Conservation (phyloP, 2,329 filamentous ascomycete species). For the Aspergillus sp. region DNA sequence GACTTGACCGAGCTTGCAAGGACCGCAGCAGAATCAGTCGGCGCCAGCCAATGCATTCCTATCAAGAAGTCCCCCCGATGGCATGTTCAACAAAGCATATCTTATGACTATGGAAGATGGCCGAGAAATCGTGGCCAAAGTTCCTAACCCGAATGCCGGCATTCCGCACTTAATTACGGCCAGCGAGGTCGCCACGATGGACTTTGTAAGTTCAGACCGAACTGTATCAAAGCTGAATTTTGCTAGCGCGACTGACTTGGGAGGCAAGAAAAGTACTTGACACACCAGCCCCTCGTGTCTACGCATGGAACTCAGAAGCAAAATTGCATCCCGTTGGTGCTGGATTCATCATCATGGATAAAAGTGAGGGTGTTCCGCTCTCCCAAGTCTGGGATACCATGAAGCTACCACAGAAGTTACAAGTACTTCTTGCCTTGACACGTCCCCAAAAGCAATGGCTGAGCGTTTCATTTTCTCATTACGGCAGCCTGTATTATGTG, state of each 20-base stretch:
- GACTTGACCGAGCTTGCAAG: constrained; percentile 21
- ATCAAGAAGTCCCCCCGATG: constrained; percentile 27
- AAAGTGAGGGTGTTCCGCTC: constrained; percentile 20
- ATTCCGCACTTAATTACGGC: constrained; percentile 29
- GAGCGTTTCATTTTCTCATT: constrained; percentile 28
- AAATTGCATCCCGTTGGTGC: constrained; percentile 18
- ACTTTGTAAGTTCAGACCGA: constrained; percentile 17
- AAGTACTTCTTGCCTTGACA: constrained; percentile 27
- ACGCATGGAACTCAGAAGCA: constrained; percentile 23
- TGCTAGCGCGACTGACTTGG: constrained; percentile 13
- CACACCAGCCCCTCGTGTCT: constrained; percentile 20
- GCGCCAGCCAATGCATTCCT: constrained; percentile 15
- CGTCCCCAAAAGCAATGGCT: constrained; percentile 26
- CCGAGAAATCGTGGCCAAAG: constrained; percentile 29
- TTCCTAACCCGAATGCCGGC: constrained; percentile 34
- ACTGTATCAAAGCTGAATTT: not conserved
- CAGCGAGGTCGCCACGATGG: constrained; percentile 39
- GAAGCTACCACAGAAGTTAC: constrained; percentile 22
- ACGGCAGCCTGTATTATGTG: constrained; percentile 27
- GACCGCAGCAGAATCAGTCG: constrained; percentile 20
- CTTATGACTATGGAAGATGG: constrained; percentile 33
- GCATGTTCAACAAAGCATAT: constrained; percentile 30
- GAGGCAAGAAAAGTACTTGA: constrained; percentile 23
- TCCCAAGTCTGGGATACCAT: constrained; percentile 25
- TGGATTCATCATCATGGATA: constrained; percentile 26